phyloP scores from a whole-genome alignment of 805 yeast species.

The Metschnikowia similis region DNA sequence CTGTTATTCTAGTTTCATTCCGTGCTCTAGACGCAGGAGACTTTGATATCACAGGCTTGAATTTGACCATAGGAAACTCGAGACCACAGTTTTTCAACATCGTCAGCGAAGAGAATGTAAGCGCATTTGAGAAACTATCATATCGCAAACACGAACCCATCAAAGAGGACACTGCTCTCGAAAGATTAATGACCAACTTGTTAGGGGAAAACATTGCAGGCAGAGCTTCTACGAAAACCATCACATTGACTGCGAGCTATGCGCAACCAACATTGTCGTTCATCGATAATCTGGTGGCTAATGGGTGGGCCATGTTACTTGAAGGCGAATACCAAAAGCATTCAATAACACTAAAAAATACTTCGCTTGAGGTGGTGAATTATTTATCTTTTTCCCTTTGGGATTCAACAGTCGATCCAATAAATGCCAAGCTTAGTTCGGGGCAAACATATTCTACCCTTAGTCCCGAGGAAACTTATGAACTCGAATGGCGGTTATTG shows the following conservation, averaged over 20 bases:
- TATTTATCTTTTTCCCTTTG: constrained; percentile 57
- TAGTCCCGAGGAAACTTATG: constrained; percentile 64
- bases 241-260: constrained; percentile 32
- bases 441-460: constrained; percentile 1
- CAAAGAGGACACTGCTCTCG: constrained; percentile 2
- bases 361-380: constrained; percentile 53
- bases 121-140: constrained; percentile 9
- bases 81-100: constrained; percentile 42
- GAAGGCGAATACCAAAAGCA: constrained; percentile 68
- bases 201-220: constrained; percentile 16
- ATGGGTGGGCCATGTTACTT: constrained; percentile 67
- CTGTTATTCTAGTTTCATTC: constrained; percentile 41
- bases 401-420: constrained; percentile 69
- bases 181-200: constrained; percentile 24
- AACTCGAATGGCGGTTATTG: constrained; percentile 64
- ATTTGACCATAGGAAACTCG: constrained; percentile 50
- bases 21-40: constrained; percentile 48
- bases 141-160: not conserved
- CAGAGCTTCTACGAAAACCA: constrained; percentile 17
- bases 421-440: constrained; percentile 50
- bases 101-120: constrained; percentile 24
- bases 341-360: constrained; percentile 51
- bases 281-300: constrained; percentile 48
- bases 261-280: constrained; percentile 61
- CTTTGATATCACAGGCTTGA: constrained; percentile 48